phyloP scores from a whole-genome alignment of 2,329 filamentous ascomycete species.

The Apiospora hydei region DNA sequence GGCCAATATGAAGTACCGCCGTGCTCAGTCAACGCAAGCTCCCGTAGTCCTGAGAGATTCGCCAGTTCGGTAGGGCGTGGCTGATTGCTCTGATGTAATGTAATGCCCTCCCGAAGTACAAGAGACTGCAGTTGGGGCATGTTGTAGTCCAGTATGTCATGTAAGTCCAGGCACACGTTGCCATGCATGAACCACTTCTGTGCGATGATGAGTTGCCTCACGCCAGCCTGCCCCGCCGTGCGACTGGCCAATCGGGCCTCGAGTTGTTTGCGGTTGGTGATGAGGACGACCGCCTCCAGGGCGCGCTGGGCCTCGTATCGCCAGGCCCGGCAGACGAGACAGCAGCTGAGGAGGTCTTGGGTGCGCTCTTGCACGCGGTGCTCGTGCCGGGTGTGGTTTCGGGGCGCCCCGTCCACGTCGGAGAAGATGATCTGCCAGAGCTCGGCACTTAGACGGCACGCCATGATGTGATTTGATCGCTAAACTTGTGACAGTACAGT shows the following conservation, averaged over 20 bases:
- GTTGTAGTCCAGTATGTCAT: background rate
- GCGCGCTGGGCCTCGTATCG: conserved; percentile 1
- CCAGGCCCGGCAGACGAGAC: background rate
- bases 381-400: background rate
- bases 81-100: background rate
- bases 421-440: conserved; percentile 13
- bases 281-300: background rate
- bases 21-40: background rate
- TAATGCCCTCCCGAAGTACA: background rate
- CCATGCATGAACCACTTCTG: background rate
- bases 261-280: background rate
- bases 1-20: background rate
- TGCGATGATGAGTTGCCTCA: background rate
- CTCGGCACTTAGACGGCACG: conserved; percentile 7
- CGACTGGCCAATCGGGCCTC: background rate
- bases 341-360: background rate
- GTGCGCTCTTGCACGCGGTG: background rate
- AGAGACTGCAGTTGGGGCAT: background rate
- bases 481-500: background rate
- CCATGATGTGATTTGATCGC: background rate
- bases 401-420: background rate
- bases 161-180: background rate
- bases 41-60: background rate
- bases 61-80: background rate
- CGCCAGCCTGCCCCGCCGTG: background rate